Percentiles rank a stretch among this genome's conserved stretches.
phyloP scores from a whole-genome alignment of 305 asterid species.

The Caryopteris hybrid region DNA sequence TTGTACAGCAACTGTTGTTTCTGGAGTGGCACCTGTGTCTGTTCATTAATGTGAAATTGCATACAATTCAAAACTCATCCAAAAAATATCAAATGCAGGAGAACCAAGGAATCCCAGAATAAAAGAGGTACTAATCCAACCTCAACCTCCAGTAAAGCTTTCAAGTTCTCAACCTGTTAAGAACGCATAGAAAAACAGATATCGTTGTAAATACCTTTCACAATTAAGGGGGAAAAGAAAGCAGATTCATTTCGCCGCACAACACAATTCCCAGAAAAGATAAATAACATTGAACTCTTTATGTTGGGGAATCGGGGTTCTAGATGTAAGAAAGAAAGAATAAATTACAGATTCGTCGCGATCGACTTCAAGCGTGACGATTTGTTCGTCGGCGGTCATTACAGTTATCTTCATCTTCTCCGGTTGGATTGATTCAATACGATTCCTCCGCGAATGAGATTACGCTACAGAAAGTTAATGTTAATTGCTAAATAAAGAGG shows the following conservation, averaged over 20 bases:
- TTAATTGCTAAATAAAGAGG: neutral
- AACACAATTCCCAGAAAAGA: neutral
- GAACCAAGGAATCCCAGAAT: neutral
- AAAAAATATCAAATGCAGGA: neutral
- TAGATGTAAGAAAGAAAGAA: neutral
- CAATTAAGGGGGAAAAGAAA: neutral
- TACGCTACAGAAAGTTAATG: neutral
- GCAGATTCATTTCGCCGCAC: neutral
- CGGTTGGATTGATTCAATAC: slow-evolving; percentile 17
- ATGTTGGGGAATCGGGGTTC: neutral
- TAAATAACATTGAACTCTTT: neutral
- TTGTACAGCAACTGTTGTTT: slow-evolving; percentile 80
- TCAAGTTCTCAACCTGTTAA: slow-evolving; percentile 89
- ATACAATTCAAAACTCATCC: neutral
- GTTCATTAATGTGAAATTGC: slow-evolving; percentile 30
- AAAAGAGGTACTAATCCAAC: slow-evolving; percentile 30
- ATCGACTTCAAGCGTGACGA: slow-evolving; percentile 79
- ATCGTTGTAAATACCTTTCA: neutral
- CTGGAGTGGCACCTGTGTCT: slow-evolving; percentile 75
- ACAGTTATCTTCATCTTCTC: slow-evolving; percentile 92
- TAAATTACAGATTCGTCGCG: slow-evolving; percentile 82
- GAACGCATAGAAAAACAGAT: slow-evolving; percentile 1
- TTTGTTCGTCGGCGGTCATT: slow-evolving; percentile 91
- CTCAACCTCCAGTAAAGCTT: slow-evolving; percentile 97
- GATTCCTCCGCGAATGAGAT: slow-evolving; percentile 16